These are phyloP conservation scores for Samsoniella hepiali DNA, from an alignment of 2,329 filamentous ascomycete genomes.

Conservation along the genomic window DNA sequence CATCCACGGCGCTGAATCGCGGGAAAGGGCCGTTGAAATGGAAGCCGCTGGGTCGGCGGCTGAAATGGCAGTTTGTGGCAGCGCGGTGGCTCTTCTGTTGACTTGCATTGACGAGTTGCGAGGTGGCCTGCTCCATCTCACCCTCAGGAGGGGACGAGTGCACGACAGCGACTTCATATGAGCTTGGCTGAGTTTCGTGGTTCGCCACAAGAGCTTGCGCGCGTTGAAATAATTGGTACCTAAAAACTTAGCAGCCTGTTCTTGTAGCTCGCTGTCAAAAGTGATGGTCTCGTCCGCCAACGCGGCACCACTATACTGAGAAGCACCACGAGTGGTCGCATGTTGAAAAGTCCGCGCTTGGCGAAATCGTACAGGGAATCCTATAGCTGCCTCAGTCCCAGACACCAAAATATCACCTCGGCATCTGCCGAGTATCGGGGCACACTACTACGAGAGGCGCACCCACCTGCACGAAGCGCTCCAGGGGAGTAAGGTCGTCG, in stretches of 20 bases:
- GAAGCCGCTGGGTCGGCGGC: neutral
- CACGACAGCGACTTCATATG: neutral
- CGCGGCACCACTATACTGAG: too few species aligned
- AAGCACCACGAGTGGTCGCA: too few species aligned
- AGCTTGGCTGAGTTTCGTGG: neutral
- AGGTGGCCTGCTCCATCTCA: neutral
- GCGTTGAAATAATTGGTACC: slow-evolving; percentile 8
- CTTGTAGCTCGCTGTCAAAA: too few species aligned
- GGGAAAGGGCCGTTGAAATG: neutral
- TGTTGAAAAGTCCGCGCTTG: too few species aligned
- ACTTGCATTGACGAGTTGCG: neutral
- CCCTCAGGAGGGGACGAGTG: neutral
- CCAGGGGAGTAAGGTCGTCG: neutral
- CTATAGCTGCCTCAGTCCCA: too few species aligned
- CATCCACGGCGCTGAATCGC: neutral
- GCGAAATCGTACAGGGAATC: too few species aligned
- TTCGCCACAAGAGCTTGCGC: neutral
- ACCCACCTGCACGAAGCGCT: neutral
- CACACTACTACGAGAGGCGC: neutral
- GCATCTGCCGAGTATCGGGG: too few species aligned
- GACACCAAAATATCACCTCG: too few species aligned
- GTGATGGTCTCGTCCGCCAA: too few species aligned
- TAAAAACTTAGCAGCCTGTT: too few species aligned
- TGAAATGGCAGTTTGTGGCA: neutral
- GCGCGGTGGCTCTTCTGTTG: too few species aligned